Evolutionary conservation across 2,329 filamentous ascomycete species (phyloP), one percentile per base, ranked within the genome.

Genomic region (Fusarium penzigii): DNA sequence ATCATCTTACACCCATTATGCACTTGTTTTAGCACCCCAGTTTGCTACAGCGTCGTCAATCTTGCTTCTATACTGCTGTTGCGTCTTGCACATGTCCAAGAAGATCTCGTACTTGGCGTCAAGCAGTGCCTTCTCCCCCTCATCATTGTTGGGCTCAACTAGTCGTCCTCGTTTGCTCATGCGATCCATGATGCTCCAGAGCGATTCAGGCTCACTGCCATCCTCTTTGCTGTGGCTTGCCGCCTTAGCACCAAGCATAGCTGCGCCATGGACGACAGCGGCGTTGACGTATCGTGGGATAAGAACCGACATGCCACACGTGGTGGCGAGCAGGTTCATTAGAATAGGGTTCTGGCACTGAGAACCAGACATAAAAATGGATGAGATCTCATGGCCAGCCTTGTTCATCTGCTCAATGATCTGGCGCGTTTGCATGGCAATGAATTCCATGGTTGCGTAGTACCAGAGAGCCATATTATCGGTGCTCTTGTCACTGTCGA

Each of bases 301-400:
- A 38, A 97, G 78, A 17, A 99, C 93, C 2, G 93, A 93, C 87
- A 96, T 92, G 62, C 86, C 81, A 74, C 93, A 97, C 1, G 88
- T 89, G 0, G 92, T 94, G 13, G 94, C 92, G 64, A 99, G 88
- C 14, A 99, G 84, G 52, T 86, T 82, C 87, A 99, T 96, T 49
- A 99, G 80, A 54, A 97, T 85, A 34, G 88, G 85, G 72, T 99
- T 99, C 74, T 97, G 92, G 78, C 94, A 99, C 72, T 97, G 94
- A 11, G 90, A 95, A 55, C 94, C 94, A 5, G 91, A 96, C 94
- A 99, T 97, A 83, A 97, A 99, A 73, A 99, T 96, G 58, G 88
- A 93, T 45, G 82, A 86, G 71, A 99, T 92, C 62, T 83, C 78
- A 75, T 99, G 94, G 10, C 94, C 94, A 2, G 91, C 80, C 43